phyloP scores from a whole-genome alignment of 1,284 basidiomycete genomes.

The Cutaneotrichosporon daszewskae region DNA sequence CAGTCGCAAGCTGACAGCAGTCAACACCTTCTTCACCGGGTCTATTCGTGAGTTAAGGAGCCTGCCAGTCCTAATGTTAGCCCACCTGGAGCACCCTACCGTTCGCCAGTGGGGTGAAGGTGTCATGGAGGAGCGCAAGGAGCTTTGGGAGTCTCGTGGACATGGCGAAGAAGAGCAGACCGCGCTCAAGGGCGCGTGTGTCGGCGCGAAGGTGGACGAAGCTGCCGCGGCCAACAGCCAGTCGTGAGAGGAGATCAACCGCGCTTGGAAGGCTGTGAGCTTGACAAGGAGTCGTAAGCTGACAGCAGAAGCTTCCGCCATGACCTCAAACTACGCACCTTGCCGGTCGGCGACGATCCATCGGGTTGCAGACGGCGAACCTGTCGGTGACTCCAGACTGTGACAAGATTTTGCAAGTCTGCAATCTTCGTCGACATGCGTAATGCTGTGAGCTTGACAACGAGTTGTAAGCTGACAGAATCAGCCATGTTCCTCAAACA shows the following conservation, averaged over 20 bases:
- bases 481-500: no score
- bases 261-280: no score
- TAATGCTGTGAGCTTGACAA: no score
- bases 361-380: slow-evolving; percentile 2
- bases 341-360: background rate
- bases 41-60: slow-evolving; percentile 33
- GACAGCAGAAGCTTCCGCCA: no score
- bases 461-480: no score
- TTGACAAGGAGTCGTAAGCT: no score
- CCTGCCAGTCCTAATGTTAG: slow-evolving; percentile 10
- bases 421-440: slow-evolving; percentile 36
- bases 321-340: no score
- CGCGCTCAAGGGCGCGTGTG: slow-evolving; percentile 24
- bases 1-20: slow-evolving; percentile 9
- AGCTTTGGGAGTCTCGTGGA: slow-evolving; percentile 39
- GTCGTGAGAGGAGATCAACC: no score
- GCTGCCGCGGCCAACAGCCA: no score
- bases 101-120: slow-evolving; percentile 68
- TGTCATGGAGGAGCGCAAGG: slow-evolving; percentile 55
- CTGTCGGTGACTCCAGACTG: slow-evolving; percentile 24
- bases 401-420: slow-evolving; percentile 41
- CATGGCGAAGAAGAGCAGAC: slow-evolving; percentile 31
- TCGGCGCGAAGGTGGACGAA: slow-evolving; percentile 16
- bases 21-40: slow-evolving; percentile 45
- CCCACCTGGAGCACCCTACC: slow-evolving; percentile 64